A percentile compares a stretch with the other conserved stretches of the same genome.
phyloP scores from a whole-genome alignment of 1,139 yeast species.

The Yamadazyma spencermartinsiae region DNA sequence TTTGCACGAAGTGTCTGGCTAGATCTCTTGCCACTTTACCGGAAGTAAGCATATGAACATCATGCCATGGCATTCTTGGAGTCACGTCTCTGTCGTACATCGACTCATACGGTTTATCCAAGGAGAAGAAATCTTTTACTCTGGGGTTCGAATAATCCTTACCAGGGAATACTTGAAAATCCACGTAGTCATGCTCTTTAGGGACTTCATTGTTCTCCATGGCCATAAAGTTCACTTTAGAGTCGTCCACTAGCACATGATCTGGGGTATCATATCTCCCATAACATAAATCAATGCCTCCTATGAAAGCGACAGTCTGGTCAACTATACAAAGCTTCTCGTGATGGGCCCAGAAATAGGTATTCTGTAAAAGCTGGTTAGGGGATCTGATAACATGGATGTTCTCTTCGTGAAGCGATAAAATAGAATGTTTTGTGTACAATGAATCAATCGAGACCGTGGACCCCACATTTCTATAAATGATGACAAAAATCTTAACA shows the following conservation, averaged over 20 bases:
- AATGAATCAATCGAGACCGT: constrained; percentile 92
- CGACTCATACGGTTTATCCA: constrained; percentile 86
- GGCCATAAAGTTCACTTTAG: constrained; percentile 39
- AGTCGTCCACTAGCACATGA: constrained; percentile 84
- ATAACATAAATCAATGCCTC: constrained; percentile 93
- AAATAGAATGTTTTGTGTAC: constrained; percentile 90
- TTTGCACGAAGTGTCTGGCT: constrained; percentile 90
- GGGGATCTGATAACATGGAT: constrained; percentile 93
- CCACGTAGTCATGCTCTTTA: constrained; percentile 33
- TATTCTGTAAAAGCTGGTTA: constrained; percentile 88
- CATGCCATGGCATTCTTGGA: constrained; percentile 99
- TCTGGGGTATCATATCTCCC: constrained; percentile 98
- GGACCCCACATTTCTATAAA: constrained; percentile 93
- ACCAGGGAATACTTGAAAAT: constrained; percentile 86
- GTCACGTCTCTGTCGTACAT: constrained; percentile 81
- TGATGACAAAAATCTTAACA: constrained; percentile 86
- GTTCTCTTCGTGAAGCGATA: constrained; percentile 78
- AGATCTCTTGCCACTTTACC: constrained; percentile 97
- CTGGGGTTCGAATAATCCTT: constrained; percentile 97
- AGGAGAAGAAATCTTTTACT: constrained; percentile 76
- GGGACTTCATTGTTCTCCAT: constrained; percentile 29
- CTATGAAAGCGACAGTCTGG: constrained; percentile 84
- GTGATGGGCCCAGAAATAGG: constrained; percentile 98
- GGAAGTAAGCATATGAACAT: constrained; percentile 91
- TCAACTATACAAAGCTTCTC: constrained; percentile 89